These are phyloP conservation scores for Suillus cothurnatus DNA, from an alignment of 768 basidiomycete genomes.

Conservation along the genomic window DNA sequence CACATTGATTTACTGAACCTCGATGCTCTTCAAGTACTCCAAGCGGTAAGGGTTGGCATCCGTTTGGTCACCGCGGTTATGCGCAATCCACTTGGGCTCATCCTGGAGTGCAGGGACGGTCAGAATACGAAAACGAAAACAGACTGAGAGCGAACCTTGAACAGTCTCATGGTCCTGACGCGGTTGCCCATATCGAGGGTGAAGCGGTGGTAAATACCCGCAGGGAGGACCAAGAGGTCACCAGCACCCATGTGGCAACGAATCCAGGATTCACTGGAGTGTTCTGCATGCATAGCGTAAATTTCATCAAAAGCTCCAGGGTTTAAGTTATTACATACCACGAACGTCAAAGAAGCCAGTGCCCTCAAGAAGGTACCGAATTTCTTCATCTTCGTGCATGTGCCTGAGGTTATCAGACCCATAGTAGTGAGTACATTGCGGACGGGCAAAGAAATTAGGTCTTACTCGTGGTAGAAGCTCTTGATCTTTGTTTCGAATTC, in stretches of 20 bases:
- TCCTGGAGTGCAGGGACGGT: slow-evolving; percentile 49
- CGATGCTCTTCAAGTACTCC: slow-evolving; percentile 57
- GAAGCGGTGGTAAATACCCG: slow-evolving; percentile 93
- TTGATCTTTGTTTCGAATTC: slow-evolving; percentile 82
- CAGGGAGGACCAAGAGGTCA: slow-evolving; percentile 84
- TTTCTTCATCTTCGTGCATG: slow-evolving; percentile 96
- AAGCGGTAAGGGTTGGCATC: slow-evolving; percentile 65
- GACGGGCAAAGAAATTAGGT: slow-evolving; percentile 27
- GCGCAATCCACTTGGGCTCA: slow-evolving; percentile 88
- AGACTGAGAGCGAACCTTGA: slow-evolving; percentile 62
- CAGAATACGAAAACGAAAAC: background rate
- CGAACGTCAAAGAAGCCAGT: slow-evolving; percentile 92
- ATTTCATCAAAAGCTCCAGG: background rate
- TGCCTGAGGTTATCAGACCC: slow-evolving; percentile 49
- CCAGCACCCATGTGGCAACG: slow-evolving; percentile 75
- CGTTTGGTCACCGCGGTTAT: slow-evolving; percentile 63
- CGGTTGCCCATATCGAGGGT: slow-evolving; percentile 76
- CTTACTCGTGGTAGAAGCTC: slow-evolving; percentile 82
- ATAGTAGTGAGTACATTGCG: background rate
- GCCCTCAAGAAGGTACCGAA: slow-evolving; percentile 76
- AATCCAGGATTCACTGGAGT: slow-evolving; percentile 74
- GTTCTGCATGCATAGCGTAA: slow-evolving; percentile 48
- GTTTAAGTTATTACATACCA: slow-evolving; percentile 47
- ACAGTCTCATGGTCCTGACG: slow-evolving; percentile 77
- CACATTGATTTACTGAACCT: slow-evolving; percentile 28